phyloP scores from a whole-genome alignment of 768 basidiomycete species.

The Sporobolomyces phaffii region DNA sequence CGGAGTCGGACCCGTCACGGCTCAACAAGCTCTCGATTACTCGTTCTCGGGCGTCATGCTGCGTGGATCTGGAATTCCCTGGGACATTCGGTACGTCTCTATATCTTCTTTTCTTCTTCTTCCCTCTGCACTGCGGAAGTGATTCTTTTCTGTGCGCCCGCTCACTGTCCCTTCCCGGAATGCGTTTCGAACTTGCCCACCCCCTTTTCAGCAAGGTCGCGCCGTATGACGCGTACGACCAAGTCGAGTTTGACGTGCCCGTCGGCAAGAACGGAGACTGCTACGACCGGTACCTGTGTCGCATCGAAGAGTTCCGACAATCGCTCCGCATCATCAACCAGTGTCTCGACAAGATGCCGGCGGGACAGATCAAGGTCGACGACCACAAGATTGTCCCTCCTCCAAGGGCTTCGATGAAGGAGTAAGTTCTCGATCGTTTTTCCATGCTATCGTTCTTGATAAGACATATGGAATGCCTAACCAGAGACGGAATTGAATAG shows the following conservation, averaged over 20 bases:
- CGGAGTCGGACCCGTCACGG: conserved; percentile 82
- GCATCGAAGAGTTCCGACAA: conserved; percentile 97
- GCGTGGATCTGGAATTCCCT: conserved; percentile 82
- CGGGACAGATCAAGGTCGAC: conserved; percentile 86
- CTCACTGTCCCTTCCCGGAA: neutral
- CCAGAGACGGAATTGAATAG: neutral
- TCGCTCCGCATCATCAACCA: conserved; percentile 74
- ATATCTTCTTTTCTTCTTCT: neutral
- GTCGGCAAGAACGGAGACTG: conserved; percentile 95
- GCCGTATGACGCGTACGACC: conserved; percentile 94
- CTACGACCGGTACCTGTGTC: conserved; percentile 94
- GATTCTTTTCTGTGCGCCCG: neutral
- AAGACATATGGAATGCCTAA: neutral
- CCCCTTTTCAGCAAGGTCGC: conserved; percentile 56
- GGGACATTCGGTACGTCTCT: conserved; percentile 66
- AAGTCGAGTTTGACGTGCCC: conserved; percentile 97
- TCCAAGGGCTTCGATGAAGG: conserved; percentile 96
- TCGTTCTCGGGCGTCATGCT: conserved; percentile 96
- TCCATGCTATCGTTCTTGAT: too few species aligned
- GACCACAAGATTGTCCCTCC: conserved; percentile 97
- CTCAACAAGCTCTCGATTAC: conserved; percentile 84
- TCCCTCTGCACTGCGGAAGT: neutral
- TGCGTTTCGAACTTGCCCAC: neutral
- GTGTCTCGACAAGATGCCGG: conserved; percentile 95
- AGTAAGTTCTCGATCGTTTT: conserved; percentile 58